Conservation (phyloP, 495 filamentous ascomycete genomes). For the Aspergillus homomorphus region DNA sequence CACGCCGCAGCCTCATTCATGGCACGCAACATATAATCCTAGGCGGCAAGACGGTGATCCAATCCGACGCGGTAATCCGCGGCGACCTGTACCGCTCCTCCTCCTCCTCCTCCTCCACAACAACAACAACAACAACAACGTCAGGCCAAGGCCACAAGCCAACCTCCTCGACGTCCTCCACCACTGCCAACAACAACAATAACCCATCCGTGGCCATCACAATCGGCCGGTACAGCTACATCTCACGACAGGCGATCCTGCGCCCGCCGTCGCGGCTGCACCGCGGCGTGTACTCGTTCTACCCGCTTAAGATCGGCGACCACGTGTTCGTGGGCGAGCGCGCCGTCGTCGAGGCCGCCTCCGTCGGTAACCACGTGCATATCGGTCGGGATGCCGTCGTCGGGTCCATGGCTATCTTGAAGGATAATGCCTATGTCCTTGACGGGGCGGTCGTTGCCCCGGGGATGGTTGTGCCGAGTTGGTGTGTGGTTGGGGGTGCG, state of each 20-base stretch:
- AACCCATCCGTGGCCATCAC: constrained; percentile 60
- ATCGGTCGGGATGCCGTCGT: constrained; percentile 72
- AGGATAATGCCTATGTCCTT: constrained; percentile 82
- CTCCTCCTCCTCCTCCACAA: constrained; percentile 27
- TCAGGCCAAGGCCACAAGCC: too few relatives aligned
- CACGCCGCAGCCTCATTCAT: constrained; percentile 81
- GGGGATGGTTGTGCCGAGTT: constrained; percentile 88
- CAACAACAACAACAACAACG: constrained; percentile 22
- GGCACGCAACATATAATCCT: constrained; percentile 97
- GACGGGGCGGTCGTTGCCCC: constrained; percentile 77
- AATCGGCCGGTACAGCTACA: constrained; percentile 84
- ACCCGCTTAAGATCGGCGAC: constrained; percentile 85
- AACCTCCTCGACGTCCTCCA: neutral
- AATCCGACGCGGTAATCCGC: constrained; percentile 85
- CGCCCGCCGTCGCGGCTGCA: constrained; percentile 74
- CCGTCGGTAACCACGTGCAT: constrained; percentile 76
- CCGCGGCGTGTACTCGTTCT: constrained; percentile 57
- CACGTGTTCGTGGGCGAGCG: constrained; percentile 82
- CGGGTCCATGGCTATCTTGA: constrained; percentile 83
- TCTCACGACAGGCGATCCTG: constrained; percentile 68
- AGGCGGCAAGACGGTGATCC: constrained; percentile 90
- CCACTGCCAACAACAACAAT: constrained; percentile 14
- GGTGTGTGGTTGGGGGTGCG: constrained; percentile 77
- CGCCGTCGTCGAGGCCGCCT: constrained; percentile 73
- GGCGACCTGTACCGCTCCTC: constrained; percentile 72